Percentiles rank a stretch among this genome's conserved stretches.
Conservation (phyloP, 2,329 filamentous ascomycete species). For the Hypomyces perniciosus region DNA sequence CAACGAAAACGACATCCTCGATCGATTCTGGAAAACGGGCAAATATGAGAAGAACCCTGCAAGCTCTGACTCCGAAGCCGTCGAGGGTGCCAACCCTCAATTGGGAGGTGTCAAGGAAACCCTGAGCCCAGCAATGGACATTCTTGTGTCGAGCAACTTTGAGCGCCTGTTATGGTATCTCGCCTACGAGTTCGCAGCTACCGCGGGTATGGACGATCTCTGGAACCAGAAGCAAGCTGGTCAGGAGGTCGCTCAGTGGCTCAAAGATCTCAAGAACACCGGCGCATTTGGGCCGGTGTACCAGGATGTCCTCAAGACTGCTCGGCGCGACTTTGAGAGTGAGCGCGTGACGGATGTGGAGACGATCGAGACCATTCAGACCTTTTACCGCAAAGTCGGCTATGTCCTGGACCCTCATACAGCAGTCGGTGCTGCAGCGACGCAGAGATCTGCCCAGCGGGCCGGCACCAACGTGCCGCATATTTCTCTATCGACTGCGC, state of each 20-base stretch:
- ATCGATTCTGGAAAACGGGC: slow-evolving; percentile 90
- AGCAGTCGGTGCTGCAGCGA: slow-evolving; percentile 76
- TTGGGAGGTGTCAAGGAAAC: slow-evolving; percentile 82
- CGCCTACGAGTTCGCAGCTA: slow-evolving; percentile 62
- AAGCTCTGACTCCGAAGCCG: slow-evolving; percentile 37
- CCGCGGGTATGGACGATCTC: slow-evolving; percentile 55
- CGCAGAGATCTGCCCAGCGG: slow-evolving; percentile 60
- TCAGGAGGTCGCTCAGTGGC: slow-evolving; percentile 72
- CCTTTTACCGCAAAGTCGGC: slow-evolving; percentile 51
- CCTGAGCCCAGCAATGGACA: slow-evolving; percentile 93
- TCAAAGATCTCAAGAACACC: slow-evolving; percentile 69
- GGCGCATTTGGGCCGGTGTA: slow-evolving; percentile 79
- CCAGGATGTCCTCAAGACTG: slow-evolving; percentile 62
- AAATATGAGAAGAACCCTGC: slow-evolving; percentile 80
- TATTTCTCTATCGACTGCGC: slow-evolving; percentile 85
- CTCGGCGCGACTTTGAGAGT: slow-evolving; percentile 71
- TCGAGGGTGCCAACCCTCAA: slow-evolving; percentile 58
- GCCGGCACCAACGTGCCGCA: slow-evolving; percentile 52
- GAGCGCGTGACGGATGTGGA: slow-evolving; percentile 64
- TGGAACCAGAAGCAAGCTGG: slow-evolving; percentile 66
- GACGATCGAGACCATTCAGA: slow-evolving; percentile 59
- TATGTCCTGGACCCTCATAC: slow-evolving; percentile 94
- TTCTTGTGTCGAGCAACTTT: slow-evolving; percentile 93
- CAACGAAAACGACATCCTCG: slow-evolving; percentile 95
- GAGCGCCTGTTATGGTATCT: slow-evolving; percentile 94